Base-by-base conservation (phyloP, 73 alveolate genomes). In the Blepharisma japonicum region DNA sequence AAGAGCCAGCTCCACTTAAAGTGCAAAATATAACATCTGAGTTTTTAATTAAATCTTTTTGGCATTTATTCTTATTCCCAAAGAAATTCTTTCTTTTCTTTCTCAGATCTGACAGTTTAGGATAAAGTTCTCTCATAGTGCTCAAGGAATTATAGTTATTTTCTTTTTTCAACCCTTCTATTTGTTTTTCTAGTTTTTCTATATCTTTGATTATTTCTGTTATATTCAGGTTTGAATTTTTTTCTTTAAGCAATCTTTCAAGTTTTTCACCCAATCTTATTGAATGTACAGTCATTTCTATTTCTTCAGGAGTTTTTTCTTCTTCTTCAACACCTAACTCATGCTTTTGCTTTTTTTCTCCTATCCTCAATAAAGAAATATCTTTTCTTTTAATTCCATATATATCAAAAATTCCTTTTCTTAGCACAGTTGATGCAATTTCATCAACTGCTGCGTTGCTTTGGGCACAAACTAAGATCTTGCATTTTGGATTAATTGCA, bases 401-500 rank as follows among this genome's bases (percentile, higher is more conserved):
- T 20, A 83, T 55, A 53, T 78, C 55, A 38, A 51, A 84, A 71
- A 89, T 23, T 38, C 92, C 92, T 42, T 42, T 80, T n/a, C 83
- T 85, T 46, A 88, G 89, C 11, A 90, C 83, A 55, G 98, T 77
- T 0, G 86, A 82, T 45, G 95, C 82, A 20, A 95, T 89, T 80
- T 93, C 98, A 78, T 95, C 98, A 14, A 93, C 88, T 6, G 98
- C 99, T 6, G 98, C 94, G 72, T 95, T 95, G 55, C 97, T 88
- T 14, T 98, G 99, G 0, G 98, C 98, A 78, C 99, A 95, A 68
- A 95, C 74, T 61, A 61, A 25, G 74, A 61, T 61, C 50, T 25
- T 61, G 42, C 42, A 1, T 32, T 32, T 32, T 53, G 68, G 23
- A 3, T n/a, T n/a, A 14, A 20, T 55, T 50, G 90, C 14, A 9